These are phyloP conservation scores for Lichtheimia hyalospora DNA, from an alignment of 371 early-diverging fungal species.

Conservation along the genomic window DNA sequence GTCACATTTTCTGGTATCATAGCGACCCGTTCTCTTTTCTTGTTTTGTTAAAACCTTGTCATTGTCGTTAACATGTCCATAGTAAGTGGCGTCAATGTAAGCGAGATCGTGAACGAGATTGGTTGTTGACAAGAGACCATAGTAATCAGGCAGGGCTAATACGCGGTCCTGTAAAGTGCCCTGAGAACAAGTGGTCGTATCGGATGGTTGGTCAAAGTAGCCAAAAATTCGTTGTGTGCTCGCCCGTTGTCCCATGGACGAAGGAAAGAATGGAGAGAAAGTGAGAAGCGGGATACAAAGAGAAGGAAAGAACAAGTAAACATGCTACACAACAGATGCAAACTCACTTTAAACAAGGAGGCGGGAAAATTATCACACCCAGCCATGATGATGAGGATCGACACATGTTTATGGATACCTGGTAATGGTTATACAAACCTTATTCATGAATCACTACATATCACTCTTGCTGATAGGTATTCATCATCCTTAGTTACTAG, in stretches of 20 bases:
- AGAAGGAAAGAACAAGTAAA: too few relatives aligned
- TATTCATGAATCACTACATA: too few relatives aligned
- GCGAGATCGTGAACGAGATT: slow-evolving; percentile 29
- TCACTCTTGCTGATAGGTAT: too few relatives aligned
- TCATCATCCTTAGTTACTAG: too few relatives aligned
- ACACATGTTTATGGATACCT: too few relatives aligned
- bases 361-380: neutral
- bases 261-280: slow-evolving; percentile 3
- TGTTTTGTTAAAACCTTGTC: neutral
- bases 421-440: too few relatives aligned
- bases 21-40: neutral
- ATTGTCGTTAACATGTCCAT: slow-evolving; percentile 9
- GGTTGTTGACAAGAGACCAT: slow-evolving; percentile 7
- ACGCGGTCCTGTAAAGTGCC: slow-evolving; percentile 5
- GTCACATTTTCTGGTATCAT: neutral
- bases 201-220: neutral
- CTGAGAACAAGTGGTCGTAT: neutral
- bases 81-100: slow-evolving; percentile 46
- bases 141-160: slow-evolving; percentile 10
- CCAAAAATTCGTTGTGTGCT: slow-evolving; percentile 14
- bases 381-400: too few relatives aligned
- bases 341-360: slow-evolving; percentile 1
- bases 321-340: too few relatives aligned
- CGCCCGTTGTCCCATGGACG: slow-evolving; percentile 15
- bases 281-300: too few relatives aligned